Evolutionary conservation across 1,139 yeast genomes (phyloP).

Genomic region (Suhomyces bribrorum): DNA sequence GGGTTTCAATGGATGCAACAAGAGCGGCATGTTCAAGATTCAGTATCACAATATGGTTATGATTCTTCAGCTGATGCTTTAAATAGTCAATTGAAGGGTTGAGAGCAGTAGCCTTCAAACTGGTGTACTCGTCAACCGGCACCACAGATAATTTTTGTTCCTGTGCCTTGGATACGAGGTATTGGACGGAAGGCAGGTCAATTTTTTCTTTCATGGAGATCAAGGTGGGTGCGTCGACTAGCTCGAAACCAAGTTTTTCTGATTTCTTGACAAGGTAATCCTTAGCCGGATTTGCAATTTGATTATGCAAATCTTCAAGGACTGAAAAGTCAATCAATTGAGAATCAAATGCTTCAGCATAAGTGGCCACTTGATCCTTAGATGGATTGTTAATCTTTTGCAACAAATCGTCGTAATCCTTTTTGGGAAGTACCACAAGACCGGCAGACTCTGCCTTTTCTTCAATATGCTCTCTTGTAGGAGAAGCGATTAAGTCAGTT

Average conservation of each 20-base stretch:
- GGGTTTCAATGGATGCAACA: conserved; percentile 10
- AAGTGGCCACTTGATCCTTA: conserved; percentile 10
- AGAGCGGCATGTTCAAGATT: conserved; percentile 20
- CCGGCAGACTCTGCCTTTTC: conserved; percentile 31
- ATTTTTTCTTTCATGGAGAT: conserved; percentile 7
- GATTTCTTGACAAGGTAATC: conserved; percentile 14
- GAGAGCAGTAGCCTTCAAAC: conserved; percentile 16
- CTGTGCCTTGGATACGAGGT: conserved; percentile 21
- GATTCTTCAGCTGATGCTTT: conserved; percentile 19
- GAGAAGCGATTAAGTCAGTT: conserved; percentile 29
- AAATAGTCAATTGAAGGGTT: conserved; percentile 24
- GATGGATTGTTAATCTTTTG: conserved; percentile 13
- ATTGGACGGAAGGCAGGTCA: conserved; percentile 27
- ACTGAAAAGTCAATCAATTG: conserved; percentile 6
- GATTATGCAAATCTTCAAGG: conserved; percentile 5
- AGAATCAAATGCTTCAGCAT: conserved; percentile 9
- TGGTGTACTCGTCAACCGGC: conserved; percentile 11
- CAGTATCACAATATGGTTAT: conserved; percentile 23
- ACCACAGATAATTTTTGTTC: conserved; percentile 12
- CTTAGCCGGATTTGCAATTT: conserved; percentile 8
- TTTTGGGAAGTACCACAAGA: conserved; percentile 22
- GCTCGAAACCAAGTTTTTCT: conserved; percentile 5
- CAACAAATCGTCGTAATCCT: conserved; percentile 15
- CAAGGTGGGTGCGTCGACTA: conserved; percentile 6
- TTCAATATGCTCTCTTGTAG: conserved; percentile 37